Conservation (phyloP, 2,329 filamentous ascomycete species). For the Pseudogymnoascus sp. region DNA sequence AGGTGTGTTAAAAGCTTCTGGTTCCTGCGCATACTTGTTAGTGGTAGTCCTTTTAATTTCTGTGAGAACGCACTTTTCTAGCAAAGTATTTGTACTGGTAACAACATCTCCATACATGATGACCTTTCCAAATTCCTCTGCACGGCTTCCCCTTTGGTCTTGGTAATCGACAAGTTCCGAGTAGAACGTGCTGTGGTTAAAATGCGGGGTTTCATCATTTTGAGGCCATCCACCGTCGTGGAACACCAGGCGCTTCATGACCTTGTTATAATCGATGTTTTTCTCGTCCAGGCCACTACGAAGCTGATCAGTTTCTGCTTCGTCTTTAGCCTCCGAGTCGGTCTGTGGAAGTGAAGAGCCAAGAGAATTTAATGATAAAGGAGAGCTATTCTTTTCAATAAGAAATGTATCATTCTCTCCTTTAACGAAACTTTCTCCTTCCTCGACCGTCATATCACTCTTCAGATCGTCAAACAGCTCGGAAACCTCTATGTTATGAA, state of each 20-base stretch:
- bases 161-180: conserved; percentile 62
- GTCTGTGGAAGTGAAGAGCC: conserved; percentile 39
- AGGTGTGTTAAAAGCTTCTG: conserved; percentile 65
- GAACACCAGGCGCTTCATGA: conserved; percentile 65
- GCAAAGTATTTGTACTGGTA: conserved; percentile 85
- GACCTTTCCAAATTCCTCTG: conserved; percentile 63
- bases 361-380: conserved; percentile 50
- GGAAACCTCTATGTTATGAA: conserved; percentile 54
- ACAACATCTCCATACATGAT: conserved; percentile 86
- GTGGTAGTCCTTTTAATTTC: not conserved
- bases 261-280: conserved; percentile 64
- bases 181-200: conserved; percentile 77
- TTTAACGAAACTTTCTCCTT: conserved; percentile 63
- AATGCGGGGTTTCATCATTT: conserved; percentile 69
- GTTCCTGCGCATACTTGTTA: conserved; percentile 48
- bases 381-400: conserved; percentile 57
- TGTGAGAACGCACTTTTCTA: conserved; percentile 61
- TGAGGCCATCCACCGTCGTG: conserved; percentile 63
- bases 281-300: conserved; percentile 39
- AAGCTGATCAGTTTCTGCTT: conserved; percentile 9
- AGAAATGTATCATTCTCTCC: conserved; percentile 78
- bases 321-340: conserved; percentile 13
- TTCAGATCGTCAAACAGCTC: conserved; percentile 59
- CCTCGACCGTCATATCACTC: conserved; percentile 54
- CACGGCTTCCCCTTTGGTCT: conserved; percentile 41